Percentiles rank a stretch among this genome's conserved stretches.
Evolutionary conservation across 2,329 filamentous ascomycete species (phyloP).

Genomic region (Cordyceps cicadae): DNA sequence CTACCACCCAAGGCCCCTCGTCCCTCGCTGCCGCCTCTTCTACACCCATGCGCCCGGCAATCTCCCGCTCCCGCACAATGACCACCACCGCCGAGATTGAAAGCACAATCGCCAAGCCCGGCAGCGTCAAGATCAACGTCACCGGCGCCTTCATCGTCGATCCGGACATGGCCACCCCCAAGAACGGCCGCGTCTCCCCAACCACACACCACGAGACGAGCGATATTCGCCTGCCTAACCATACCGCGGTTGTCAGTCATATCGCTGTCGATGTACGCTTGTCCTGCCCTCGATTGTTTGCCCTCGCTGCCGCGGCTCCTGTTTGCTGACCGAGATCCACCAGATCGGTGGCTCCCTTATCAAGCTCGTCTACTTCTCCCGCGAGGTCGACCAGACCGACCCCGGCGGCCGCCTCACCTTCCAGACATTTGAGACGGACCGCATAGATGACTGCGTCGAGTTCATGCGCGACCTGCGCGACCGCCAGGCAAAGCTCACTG

Average conservation of each 20-base stretch:
- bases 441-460: constrained; percentile 85
- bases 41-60: background rate
- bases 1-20: background rate
- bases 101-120: constrained; percentile 53
- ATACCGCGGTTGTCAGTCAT: constrained; percentile 91
- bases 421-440: constrained; percentile 90
- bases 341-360: constrained; percentile 93
- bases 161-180: constrained; percentile 54
- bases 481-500: constrained; percentile 71
- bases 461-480: constrained; percentile 82
- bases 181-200: constrained; percentile 38
- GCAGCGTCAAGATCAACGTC: constrained; percentile 88
- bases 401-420: constrained; percentile 90
- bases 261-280: constrained; percentile 83
- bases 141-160: constrained; percentile 95
- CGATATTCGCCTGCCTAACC: constrained; percentile 93
- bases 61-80: constrained; percentile 19
- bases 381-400: constrained; percentile 69
- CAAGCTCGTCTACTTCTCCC: constrained; percentile 95
- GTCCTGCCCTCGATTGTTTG: constrained; percentile 10
- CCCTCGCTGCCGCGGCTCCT: constrained; percentile 1
- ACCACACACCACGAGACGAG: constrained; percentile 59
- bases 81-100: constrained; percentile 51
- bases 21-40: background rate
- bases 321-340: background rate